Evolutionary conservation across 1,139 yeast genomes (phyloP), one percentile per base, ranked within the genome.

Genomic region (Saccharomycopsis hybrid): DNA sequence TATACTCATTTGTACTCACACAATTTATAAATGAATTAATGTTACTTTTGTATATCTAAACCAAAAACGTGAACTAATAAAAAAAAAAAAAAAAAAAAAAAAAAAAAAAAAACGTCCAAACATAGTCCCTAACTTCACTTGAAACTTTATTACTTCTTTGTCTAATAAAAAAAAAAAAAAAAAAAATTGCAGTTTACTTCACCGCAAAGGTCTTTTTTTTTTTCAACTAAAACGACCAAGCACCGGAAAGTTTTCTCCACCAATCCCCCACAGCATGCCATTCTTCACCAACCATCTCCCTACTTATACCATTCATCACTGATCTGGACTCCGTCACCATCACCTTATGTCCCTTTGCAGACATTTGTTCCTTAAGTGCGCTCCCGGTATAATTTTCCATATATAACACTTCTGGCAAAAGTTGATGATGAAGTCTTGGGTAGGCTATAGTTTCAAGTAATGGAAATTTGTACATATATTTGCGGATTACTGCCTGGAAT

Each of bases 391-490:
- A 45, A 49, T 71, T 68, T 61, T 92, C 98, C 41, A 84, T 73
- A 65, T 71, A 77, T 1, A 80, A 69, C 3, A 61, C 64, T 56
- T 88, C 82, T 0, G 98, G 97, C 33, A 90, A 65, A 35, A 92
- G 73, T 64, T 92, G 98, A 63, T 92, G 96, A 62, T 92, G 97
- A 8, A 87, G 54, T 49, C 98, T 70, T 1, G 97, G 97, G 59
- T 69, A 82, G 0, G 95, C 77, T 35, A 90, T 74, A 0, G 86
- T 73, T 44, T 85, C 81, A 27, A 86, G 67, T n/a, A 89, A 61
- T 1, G 82, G 71, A 64, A 77, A 62, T 2, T 74, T 65, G 59
- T 79, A 76, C 62, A 77, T 78, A 56, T 82, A 79, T 3, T 72
- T 67, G 51, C 96, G 70, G 1, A 85, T 72, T 32, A 92, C 76